phyloP scores from a whole-genome alignment of 495 filamentous ascomycete genomes.

The Xylaria bambusicola region DNA sequence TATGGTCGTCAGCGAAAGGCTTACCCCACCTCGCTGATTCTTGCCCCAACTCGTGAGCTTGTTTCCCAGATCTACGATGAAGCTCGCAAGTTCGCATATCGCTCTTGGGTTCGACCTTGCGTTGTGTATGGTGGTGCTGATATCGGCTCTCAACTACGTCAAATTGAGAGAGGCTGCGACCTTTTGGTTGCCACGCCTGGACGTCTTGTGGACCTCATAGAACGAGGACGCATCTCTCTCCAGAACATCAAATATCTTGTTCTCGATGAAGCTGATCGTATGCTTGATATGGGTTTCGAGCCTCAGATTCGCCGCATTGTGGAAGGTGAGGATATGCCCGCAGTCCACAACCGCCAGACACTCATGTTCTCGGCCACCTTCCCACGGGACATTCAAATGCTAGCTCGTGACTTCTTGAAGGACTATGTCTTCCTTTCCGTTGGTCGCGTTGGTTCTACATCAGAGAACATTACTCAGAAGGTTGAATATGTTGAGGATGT shows the following conservation, averaged over 20 bases:
- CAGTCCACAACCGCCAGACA: slow-evolving; percentile 81
- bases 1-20: slow-evolving; percentile 91
- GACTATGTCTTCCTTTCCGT: slow-evolving; percentile 99
- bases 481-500: slow-evolving; percentile 95
- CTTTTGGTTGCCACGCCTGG: slow-evolving; percentile 95
- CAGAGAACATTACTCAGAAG: slow-evolving; percentile 99
- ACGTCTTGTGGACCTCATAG: slow-evolving; percentile 95
- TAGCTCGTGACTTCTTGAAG: slow-evolving; percentile 95
- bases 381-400: slow-evolving; percentile 98
- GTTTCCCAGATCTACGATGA: slow-evolving; percentile 99
- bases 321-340: slow-evolving; percentile 96
- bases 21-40: slow-evolving; percentile 90
- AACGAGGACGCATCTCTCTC: slow-evolving; percentile 96
- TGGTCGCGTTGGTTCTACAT: slow-evolving; percentile 98
- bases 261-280: slow-evolving; percentile 98
- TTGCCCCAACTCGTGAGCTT: slow-evolving; percentile 95
- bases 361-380: slow-evolving; percentile 99
- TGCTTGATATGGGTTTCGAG: slow-evolving; percentile 99
- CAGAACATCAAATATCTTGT: slow-evolving; percentile 98
- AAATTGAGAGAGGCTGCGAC: slow-evolving; percentile 97
- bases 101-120: slow-evolving; percentile 97
- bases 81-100: slow-evolving; percentile 96
- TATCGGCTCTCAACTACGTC: slow-evolving; percentile 92
- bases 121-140: slow-evolving; percentile 99
- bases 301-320: slow-evolving; percentile 98